Evolutionary conservation across 345 rosid species (phyloP).

Genomic region (Brassica incana): DNA sequence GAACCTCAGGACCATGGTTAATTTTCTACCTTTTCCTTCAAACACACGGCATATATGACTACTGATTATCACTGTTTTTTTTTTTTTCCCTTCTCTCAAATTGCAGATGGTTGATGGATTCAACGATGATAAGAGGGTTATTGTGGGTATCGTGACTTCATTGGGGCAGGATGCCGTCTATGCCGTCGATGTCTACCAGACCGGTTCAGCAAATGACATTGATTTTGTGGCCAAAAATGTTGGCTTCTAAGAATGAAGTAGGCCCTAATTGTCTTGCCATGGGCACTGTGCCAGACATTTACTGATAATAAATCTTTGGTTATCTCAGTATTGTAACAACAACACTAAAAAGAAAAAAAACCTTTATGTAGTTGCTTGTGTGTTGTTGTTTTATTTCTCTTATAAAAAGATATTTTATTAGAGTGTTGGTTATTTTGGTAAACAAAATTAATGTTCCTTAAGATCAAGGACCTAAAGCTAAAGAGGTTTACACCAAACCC

Average conservation of each 20-base stretch:
- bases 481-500: background rate
- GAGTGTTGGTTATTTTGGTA: background rate
- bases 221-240: background rate
- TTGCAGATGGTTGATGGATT: background rate
- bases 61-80: background rate
- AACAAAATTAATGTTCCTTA: background rate
- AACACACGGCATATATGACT: background rate
- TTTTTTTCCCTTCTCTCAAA: background rate
- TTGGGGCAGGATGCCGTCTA: background rate
- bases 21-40: background rate
- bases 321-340: background rate
- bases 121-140: background rate
- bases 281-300: background rate
- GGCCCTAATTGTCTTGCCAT: background rate
- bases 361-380: background rate
- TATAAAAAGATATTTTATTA: no score
- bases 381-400: background rate
- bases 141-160: background rate
- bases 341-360: no score
- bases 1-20: background rate
- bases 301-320: background rate
- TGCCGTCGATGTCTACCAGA: background rate
- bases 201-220: background rate
- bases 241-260: background rate
- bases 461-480: background rate